A percentile compares a stretch with the other conserved stretches of the same genome.
Conservation (phyloP, 225 moss, liverwort and hornwort genomes). For the Bryoerythrophyllum caledonicum region DNA sequence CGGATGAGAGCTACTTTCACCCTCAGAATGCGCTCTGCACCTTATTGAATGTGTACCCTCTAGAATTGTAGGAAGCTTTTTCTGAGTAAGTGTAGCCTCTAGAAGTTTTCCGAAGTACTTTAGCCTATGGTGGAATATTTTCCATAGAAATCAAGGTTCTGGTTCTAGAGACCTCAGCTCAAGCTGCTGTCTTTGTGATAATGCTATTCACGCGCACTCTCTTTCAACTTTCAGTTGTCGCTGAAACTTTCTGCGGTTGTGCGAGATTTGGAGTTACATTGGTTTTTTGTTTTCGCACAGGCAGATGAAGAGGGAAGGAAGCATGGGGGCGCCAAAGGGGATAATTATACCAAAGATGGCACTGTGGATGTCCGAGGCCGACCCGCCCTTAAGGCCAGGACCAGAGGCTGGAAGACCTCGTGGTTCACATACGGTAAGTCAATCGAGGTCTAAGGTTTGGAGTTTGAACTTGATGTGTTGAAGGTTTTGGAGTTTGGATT, state of each 20-base stretch:
- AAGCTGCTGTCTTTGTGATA: conserved; percentile 17
- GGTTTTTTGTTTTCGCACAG: conserved; percentile 19
- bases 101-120: neutral
- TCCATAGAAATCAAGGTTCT: conserved; percentile 1
- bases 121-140: neutral
- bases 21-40: neutral
- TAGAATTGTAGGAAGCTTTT: neutral
- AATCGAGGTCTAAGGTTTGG: neutral
- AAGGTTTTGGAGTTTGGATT: neutral
- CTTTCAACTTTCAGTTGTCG: neutral
- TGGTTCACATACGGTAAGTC: conserved; percentile 56
- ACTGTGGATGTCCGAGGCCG: conserved; percentile 62
- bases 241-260: neutral
- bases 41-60: conserved; percentile 10
- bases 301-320: conserved; percentile 33
- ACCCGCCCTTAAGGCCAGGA: conserved; percentile 41
- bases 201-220: neutral
- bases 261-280: conserved; percentile 7
- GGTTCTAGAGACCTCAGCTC: conserved; percentile 8
- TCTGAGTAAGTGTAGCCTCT: neutral
- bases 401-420: conserved; percentile 60
- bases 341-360: conserved; percentile 51
- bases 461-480: neutral
- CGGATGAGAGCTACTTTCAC: neutral
- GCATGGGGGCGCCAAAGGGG: conserved; percentile 15